Evolutionary conservation across 345 rosid species (phyloP), one percentile per base, ranked within the genome.

Genomic region (Theobroma cacao): DNA sequence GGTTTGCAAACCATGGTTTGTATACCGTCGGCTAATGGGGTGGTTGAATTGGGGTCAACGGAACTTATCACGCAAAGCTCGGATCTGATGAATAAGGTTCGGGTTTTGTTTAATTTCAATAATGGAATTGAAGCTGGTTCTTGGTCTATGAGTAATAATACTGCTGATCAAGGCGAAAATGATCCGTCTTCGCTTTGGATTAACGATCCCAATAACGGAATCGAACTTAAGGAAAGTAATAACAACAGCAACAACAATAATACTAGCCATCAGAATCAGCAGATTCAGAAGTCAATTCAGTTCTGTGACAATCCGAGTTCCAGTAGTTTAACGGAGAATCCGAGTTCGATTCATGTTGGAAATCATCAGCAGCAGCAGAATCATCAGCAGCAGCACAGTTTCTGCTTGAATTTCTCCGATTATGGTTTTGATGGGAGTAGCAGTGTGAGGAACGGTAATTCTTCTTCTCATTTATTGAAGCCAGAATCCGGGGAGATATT

Each of bases 1-100:
- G 99, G 99, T 69, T 83, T 93, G 62, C 89, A 89, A 80, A 93
- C 97, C 28, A 60, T 97, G 73, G 98, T 92, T 26, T 95, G 97
- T 63, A 83, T 95, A 66, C 94, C 99, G n/a, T 80, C 87, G 45
- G 86, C 84, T 0, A 90, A 89, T 78, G 98, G 99, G 13, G 99
- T 95, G 17, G 94, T 95, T 36, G 99, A 95, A 81, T 79, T 95
- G 76, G 99, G 98, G 11, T 92, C 99, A 2, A 88, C 90, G 11
- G 98, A 95, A 80, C 0, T 88, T 84, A 90, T 95, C 76, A 80
- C 34, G 53, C 94, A 88, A 64, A 93, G 85, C 84, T 84, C 89
- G 43, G 96, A 92, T 91, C 91, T 95, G 82, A 79, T 89, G 89
- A 86, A 84, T 59, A 91, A 89, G 85, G 97, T 95, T 68, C 76